A percentile compares a stretch with the other conserved stretches of the same genome.
Conservation (phyloP, 83 land plant species). For the Diphasiastrum complanatum region DNA sequence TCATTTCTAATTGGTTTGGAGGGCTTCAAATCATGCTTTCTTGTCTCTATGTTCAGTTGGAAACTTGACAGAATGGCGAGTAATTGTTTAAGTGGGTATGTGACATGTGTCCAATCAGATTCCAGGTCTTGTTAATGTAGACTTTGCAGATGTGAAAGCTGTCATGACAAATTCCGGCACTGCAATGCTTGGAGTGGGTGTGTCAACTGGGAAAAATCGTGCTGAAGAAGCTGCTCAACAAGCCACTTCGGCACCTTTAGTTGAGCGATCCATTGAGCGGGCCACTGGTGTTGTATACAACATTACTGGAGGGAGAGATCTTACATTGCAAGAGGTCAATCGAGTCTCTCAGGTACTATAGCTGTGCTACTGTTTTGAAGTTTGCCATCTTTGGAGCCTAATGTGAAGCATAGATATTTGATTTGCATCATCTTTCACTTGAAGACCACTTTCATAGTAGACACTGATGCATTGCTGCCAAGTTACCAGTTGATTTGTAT, state of each 20-base stretch:
- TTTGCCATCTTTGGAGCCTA: too few relatives aligned
- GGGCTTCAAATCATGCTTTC: neutral
- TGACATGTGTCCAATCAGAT: slow-evolving; percentile 51
- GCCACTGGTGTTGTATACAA: slow-evolving; percentile 10
- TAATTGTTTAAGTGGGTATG: slow-evolving; percentile 4
- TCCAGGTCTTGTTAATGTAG: slow-evolving; percentile 90
- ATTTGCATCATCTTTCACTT: too few relatives aligned
- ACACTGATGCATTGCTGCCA: too few relatives aligned
- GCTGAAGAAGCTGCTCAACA: slow-evolving; percentile 35
- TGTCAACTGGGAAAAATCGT: slow-evolving; percentile 71
- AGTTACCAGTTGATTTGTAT: too few relatives aligned
- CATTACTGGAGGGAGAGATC: slow-evolving; percentile 5
- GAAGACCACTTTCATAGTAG: too few relatives aligned
- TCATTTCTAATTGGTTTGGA: neutral
- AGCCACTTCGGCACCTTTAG: neutral
- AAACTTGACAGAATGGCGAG: slow-evolving; percentile 1
- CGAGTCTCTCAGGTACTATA: slow-evolving; percentile 1
- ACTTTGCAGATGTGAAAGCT: slow-evolving; percentile 87
- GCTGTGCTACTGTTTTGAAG: too few relatives aligned
- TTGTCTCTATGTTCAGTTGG: neutral
- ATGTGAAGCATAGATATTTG: too few relatives aligned
- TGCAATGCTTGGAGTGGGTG: slow-evolving; percentile 90
- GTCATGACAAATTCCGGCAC: slow-evolving; percentile 81
- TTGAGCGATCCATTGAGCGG: slow-evolving; percentile 5
- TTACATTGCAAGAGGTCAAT: slow-evolving; percentile 12